Evolutionary conservation across 305 asterid species (phyloP).

Genomic region (Petunia hybrid): DNA sequence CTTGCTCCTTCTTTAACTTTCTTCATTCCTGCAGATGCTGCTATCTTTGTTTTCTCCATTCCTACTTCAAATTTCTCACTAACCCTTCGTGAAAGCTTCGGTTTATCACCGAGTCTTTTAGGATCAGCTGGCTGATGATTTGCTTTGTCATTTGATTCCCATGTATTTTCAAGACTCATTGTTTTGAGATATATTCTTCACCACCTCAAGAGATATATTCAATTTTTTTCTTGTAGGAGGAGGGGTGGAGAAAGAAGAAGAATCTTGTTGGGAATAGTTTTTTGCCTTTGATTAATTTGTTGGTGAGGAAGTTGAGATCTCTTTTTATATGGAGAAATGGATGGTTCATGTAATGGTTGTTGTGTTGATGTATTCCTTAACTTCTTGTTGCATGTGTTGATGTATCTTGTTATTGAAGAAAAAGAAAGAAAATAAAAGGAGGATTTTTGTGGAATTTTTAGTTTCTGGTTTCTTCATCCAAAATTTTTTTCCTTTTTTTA

Average conservation of each 20-base stretch:
- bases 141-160: conserved; percentile 32
- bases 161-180: conserved; percentile 38
- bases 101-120: conserved; percentile 45
- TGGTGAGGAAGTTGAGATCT: conserved; percentile 23
- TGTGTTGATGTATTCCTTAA: conserved; percentile 12
- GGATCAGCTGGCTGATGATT: conserved; percentile 34
- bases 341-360: conserved; percentile 20
- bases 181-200: background rate
- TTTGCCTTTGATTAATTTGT: conserved; percentile 22
- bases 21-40: conserved; percentile 35
- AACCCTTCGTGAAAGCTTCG: conserved; percentile 47
- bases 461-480: background rate
- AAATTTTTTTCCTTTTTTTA: background rate
- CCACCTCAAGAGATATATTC: background rate
- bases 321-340: conserved; percentile 21
- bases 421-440: background rate
- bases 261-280: background rate
- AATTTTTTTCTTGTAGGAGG: background rate
- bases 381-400: background rate
- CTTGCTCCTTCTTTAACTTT: conserved; percentile 56
- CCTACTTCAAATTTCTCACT: conserved; percentile 59
- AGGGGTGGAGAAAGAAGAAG: background rate
- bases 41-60: conserved; percentile 48
- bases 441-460: background rate
- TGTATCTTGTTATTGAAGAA: conserved; percentile 1